Base-by-base conservation (phyloP, 306 rosid species). In the Potentilla sterilis region DNA sequence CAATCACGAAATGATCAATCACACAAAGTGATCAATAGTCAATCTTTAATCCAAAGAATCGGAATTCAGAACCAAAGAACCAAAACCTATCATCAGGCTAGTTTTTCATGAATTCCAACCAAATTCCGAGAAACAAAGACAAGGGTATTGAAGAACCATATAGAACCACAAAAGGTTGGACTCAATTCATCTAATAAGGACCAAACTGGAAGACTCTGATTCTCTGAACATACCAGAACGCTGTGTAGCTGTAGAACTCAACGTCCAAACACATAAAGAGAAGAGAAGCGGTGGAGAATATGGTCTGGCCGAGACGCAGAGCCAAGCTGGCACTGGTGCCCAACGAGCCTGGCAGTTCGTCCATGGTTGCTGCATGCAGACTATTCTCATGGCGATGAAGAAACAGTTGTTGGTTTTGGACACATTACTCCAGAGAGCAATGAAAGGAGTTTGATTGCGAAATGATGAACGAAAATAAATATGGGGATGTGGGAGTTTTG, bases 241-340 rank as follows among this genome's bases (percentile, higher is more conserved):
- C 76, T 16, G 93, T 86, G 77, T 86, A 92, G 84, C 90, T 82
- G 76, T 86, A 95, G 92, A 95, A 92, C 74, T 87, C 91, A 13
- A 89, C 82, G 28, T 79, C 91, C 75, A 92, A 75, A 66, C 93
- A 95, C 99, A 95, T 92, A 54, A 90, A 90, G 81, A 92, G 85
- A 80, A 95, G 97, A 21, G 99, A 90, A 37, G 98, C 92, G 4
- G 89, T 84, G 75, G 98, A 89, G 79, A 95, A 90, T 10, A 90
- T 85, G 42, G 91, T 80, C 84, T 95, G 99, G 11, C 99, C 99
- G 81, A 95, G 79, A 14, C 98, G 88, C 80, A 95, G 93, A 80
- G 97, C 97, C 78, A 92, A 89, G 84, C 99, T 90, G 70, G 98
- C 93, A 77, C 97, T 92, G 32, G 91, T 92, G 67, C 99, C 99